These are phyloP conservation scores for Neurospora tetraspora DNA, from an alignment of 495 filamentous ascomycete genomes.

Conservation along the genomic window DNA sequence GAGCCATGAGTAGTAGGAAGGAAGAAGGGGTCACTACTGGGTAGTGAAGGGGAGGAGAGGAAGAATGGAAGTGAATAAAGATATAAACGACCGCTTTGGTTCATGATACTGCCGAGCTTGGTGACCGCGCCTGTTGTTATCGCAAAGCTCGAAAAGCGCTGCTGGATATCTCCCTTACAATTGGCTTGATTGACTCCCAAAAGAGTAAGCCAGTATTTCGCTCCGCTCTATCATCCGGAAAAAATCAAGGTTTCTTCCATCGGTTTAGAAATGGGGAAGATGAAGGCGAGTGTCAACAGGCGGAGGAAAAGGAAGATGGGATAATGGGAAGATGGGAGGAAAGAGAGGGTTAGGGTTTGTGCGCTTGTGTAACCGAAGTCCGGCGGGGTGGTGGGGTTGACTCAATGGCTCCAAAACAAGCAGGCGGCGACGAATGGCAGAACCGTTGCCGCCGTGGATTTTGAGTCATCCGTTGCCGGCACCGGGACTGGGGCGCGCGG, in stretches of 20 bases:
- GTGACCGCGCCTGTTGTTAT: not conserved
- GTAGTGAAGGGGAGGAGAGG: not conserved
- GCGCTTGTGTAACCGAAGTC: not conserved
- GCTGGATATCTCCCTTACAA: not conserved
- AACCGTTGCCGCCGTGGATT: constrained; percentile 16
- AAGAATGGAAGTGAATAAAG: not conserved
- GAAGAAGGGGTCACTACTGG: not conserved
- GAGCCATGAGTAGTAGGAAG: not conserved
- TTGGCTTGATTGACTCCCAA: too few relatives aligned
- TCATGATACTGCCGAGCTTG: not conserved
- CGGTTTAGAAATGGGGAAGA: not conserved
- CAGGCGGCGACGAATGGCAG: constrained; percentile 14
- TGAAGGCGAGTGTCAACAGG: not conserved
- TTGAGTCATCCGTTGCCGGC: constrained; percentile 20
- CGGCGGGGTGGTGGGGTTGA: not conserved
- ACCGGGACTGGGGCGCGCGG: not conserved
- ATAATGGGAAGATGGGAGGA: not conserved
- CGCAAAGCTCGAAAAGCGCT: not conserved
- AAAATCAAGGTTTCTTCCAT: too few relatives aligned
- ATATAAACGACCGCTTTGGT: not conserved
- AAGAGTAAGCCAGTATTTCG: too few relatives aligned
- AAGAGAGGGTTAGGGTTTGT: not conserved
- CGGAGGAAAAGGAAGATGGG: not conserved
- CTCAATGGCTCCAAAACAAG: not conserved
- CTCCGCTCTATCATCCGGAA: too few relatives aligned